Conservation (phyloP, 345 rosid genomes). For the Rhizophora apiculata region DNA sequence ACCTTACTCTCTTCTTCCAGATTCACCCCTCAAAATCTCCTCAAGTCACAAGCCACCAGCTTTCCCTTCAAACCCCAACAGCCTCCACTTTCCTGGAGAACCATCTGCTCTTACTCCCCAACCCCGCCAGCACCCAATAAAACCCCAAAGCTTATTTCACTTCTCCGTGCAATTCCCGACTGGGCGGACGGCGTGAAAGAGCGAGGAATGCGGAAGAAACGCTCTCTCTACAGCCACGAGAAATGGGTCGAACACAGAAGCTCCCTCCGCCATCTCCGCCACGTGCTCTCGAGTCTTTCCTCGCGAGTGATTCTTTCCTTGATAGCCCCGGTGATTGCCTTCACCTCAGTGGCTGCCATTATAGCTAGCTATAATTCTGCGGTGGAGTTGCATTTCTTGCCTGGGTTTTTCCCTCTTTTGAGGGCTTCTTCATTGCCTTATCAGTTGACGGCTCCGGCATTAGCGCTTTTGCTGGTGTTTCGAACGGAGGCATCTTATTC, state of each 20-base stretch:
- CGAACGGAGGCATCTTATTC: constrained; percentile 96
- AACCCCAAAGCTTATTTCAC: constrained; percentile 38
- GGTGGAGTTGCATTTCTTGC: constrained; percentile 53
- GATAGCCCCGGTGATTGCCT: constrained; percentile 78
- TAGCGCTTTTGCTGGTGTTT: constrained; percentile 86
- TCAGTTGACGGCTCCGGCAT: constrained; percentile 83
- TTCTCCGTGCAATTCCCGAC: constrained; percentile 68
- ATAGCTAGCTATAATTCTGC: constrained; percentile 74
- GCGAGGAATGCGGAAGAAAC: constrained; percentile 69
- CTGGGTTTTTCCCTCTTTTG: constrained; percentile 60
- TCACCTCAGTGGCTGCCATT: constrained; percentile 57
- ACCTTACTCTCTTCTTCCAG: constrained; percentile 36
- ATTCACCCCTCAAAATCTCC: constrained; percentile 29
- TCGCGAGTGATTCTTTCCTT: constrained; percentile 84
- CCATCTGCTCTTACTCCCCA: constrained; percentile 22
- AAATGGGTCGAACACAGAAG: constrained; percentile 85
- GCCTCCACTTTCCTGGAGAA: constrained; percentile 20
- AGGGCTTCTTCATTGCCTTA: constrained; percentile 82
- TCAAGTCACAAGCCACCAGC: constrained; percentile 16
- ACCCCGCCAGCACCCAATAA: constrained; percentile 15
- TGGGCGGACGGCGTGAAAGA: constrained; percentile 85
- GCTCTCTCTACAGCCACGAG: constrained; percentile 75
- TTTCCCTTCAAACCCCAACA: constrained; percentile 34
- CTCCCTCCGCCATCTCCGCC: constrained; percentile 81
- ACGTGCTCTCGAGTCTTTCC: constrained; percentile 59